Evolutionary conservation across 2,329 filamentous ascomycete species (phyloP), one percentile per base, ranked within the genome.

Genomic region (Colletotrichum incanum): DNA sequence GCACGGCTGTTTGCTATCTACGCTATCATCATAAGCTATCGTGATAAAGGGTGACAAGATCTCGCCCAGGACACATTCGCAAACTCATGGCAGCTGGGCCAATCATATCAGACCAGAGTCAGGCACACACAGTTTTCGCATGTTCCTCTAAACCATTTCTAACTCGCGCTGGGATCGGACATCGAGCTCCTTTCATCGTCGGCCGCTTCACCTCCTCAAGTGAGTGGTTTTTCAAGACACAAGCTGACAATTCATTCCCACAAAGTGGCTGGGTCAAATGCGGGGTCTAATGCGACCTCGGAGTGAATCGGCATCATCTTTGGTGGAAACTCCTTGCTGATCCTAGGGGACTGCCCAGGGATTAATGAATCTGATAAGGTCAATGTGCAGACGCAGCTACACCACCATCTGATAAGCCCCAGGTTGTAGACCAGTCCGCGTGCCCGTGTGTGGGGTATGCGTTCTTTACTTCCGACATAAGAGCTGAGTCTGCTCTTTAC

Each of bases 311-410:
- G 69, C 55, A 20, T 41, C 49, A 28, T 41, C 37, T 39, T 54
- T 47, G 37, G 28, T 59, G 50, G 50, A 14, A 64, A 34, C 31
- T 52, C 18, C 43, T 11, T 45, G 37, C 50, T 59, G 65, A 69
- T 59, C 52, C 69, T 39, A 54, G 58, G 58, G 47, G 20, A 43
- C 8, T 45, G 20, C 9, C 31, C 69, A 68, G 45, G 65, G 65
- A 64, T 71, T 23, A 20, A 71, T 63, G 65, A 45, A 72, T 72
- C 65, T 69, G 69, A 72, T 69, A 72, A 69, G 59, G 58, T 41
- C 59, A 20, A 52, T 9, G n/a, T 69, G 49, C 52, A 58, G 58
- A 59, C 49, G 37, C 41, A 45, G 34, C 47, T 23, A 43, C 39
- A 68, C 45, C 52, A 23, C 64, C 49, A 64, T 72, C 65, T 69